Percentiles rank a stretch among this genome's conserved stretches.
Conservation (phyloP, 306 rosid species). For the Oxytropis ochrocephala region DNA sequence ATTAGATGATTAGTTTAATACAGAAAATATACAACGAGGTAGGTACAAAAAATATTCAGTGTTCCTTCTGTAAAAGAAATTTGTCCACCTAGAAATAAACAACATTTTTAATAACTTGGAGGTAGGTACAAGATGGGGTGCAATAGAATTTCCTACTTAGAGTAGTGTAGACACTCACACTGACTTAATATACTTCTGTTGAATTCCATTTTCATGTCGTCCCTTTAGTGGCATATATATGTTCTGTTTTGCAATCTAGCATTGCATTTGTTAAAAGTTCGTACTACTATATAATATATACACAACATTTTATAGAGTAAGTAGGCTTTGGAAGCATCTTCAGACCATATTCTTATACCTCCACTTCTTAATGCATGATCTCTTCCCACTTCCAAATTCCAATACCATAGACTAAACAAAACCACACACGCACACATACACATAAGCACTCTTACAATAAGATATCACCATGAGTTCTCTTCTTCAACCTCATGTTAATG, state of each 20-base stretch:
- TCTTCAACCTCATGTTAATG: constrained; percentile 7
- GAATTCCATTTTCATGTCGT: neutral
- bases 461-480: constrained; percentile 3
- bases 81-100: neutral
- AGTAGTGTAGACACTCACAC: neutral
- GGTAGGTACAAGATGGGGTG: neutral
- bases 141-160: neutral
- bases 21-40: too few species aligned
- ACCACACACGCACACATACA: neutral
- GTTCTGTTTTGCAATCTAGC: neutral
- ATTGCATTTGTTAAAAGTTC: neutral
- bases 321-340: neutral
- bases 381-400: neutral
- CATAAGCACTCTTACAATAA: neutral
- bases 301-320: neutral
- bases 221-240: neutral
- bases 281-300: neutral
- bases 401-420: neutral
- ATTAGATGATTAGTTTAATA: too few species aligned
- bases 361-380: neutral
- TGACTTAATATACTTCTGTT: neutral
- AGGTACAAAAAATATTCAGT: too few species aligned
- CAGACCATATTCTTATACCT: constrained; percentile 1
- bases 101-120: neutral
- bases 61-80: neutral